Evolutionary conservation across 78 protist genomes (phyloP), one percentile per base, ranked within the genome.

Genomic region (Dictyostelium capitatum): DNA sequence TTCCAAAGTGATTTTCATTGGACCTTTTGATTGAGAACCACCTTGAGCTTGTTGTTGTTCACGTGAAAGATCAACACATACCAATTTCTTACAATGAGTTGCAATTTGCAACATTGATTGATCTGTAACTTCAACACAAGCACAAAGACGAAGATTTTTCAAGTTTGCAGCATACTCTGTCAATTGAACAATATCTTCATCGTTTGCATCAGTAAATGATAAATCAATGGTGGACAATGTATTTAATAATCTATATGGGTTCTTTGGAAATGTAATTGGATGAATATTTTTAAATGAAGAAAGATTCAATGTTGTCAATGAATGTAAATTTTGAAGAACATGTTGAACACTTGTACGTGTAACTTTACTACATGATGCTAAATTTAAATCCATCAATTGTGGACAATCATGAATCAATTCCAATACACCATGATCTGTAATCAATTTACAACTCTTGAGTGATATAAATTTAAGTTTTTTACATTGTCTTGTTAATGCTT

Each of bases 351-450:
- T 62, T 4, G 92, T 85, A 41, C 92, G 37, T 5, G 92, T 85
- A 15, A 85, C 83, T 64, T 85, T 85, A 17, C 79, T 75, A 53
- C 92, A 85, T n/a, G 72, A 50, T 3, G 92, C 92, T 25, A 85
- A 85, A 64, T 85, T 85, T 53, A 85, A 64, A 75, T 85, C 92
- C 92, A 85, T 85, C 23, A 85, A 47, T 75, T 85, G 92, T n/a
- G 92, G 92, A 7, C 92, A 85, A 62, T 85, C 92, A 64, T 85
- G 73, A 53, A 85, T 85, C 25, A 85, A 75, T 32, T 85, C 92
- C 62, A 85, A 85, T 46, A 85, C 92, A 62, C 92, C 92, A 75
- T 85, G 92, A 85, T 85, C 92, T 74, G 92, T 85, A 62, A 85
- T 85, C 14, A 85, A 50, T 77, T 85, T 85, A 50, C 92, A 85